Base-by-base conservation (phyloP, 441 rosid genomes). In the Erysimum cheiri region DNA sequence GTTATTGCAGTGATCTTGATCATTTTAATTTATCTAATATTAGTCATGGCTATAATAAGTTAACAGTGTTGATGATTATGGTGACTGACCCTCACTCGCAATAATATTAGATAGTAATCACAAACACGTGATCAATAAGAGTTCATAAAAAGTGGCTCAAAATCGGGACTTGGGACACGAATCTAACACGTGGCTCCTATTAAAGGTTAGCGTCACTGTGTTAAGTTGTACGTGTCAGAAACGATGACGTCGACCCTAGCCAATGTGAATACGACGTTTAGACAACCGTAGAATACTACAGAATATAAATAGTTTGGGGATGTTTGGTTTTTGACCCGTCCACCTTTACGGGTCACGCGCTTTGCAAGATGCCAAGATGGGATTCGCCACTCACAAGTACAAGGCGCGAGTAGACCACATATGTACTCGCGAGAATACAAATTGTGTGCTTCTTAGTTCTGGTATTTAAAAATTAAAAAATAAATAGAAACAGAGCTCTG, bases 391-490 rank as follows among this genome's bases (percentile, higher is more conserved):
- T 19, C 22, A 19, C 22, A 19, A 19, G 69, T 22, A 37, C 12
- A 40, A 29, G 29, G 4, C 44, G 71, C 44, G 71, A 67, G 71
- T 67, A 54, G 10, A 6, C 6, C 14, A 32, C 17, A 19, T 31
- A 11, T 2, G n/a, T 69, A 69, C 58, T 47, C 58, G 73, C 73
- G 59, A 36, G 35, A 58, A 0, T 14, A 58, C n/a, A 33, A 67
- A 3, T 43, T 19, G 3, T 6, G 3, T 39, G 40, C 6, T 37
- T 29, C 11, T 6, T 19, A 19, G 22, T 17, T 31, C 0, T 4
- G 13, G 6, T 5, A 5, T 10, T 7, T 35, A 55, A 8, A 56
- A 6, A 3, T n/a, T 1, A 35, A 35, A 69, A 4, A 24, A 26
- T 47, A 35, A 31, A 52, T 0, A 17, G 5, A 53, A 61, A 43